phyloP scores from a whole-genome alignment of 164 flowering plant species.

The Dillenia suffruticosa region DNA sequence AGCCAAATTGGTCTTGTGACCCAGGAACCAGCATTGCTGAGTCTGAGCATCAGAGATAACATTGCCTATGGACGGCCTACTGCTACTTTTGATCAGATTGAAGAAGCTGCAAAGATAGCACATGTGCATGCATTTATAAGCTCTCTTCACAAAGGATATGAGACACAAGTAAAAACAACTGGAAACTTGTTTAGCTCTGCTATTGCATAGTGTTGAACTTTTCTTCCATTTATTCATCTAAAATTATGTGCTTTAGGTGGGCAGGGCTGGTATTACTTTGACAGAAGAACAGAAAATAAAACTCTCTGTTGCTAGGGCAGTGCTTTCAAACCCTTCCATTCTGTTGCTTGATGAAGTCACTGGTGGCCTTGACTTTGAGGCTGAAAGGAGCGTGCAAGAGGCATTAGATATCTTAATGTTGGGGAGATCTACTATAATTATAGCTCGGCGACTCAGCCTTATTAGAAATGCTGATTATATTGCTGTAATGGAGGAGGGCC shows the following conservation, averaged over 20 bases:
- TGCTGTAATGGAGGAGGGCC: slow-evolving; percentile 99
- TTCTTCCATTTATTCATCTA: slow-evolving; percentile 1
- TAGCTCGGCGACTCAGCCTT: slow-evolving; percentile 90
- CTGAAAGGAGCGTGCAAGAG: slow-evolving; percentile 89
- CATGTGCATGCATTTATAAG: slow-evolving; percentile 97
- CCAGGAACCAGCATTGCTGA: slow-evolving; percentile 96
- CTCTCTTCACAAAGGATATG: slow-evolving; percentile 86
- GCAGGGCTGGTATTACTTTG: slow-evolving; percentile 79
- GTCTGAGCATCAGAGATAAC: slow-evolving; percentile 91
- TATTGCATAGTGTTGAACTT: not conserved
- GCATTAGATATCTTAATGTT: slow-evolving; percentile 94
- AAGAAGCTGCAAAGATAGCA: slow-evolving; percentile 97
- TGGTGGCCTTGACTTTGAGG: slow-evolving; percentile 85
- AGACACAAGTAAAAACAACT: slow-evolving; percentile 62
- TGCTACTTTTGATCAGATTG: slow-evolving; percentile 81
- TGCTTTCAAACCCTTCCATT: slow-evolving; percentile 89
- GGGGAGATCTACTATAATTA: slow-evolving; percentile 91
- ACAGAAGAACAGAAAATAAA: slow-evolving; percentile 94
- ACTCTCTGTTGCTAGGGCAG: slow-evolving; percentile 93
- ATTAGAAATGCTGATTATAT: slow-evolving; percentile 96
- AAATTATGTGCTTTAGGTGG: slow-evolving; percentile 55
- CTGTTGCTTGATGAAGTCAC: slow-evolving; percentile 92
- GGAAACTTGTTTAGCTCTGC: not conserved
- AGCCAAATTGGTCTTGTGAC: slow-evolving; percentile 95
- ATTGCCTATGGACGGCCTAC: slow-evolving; percentile 85